Base-by-base conservation (phyloP, 306 rosid species). In the Astragalus membranaceus region DNA sequence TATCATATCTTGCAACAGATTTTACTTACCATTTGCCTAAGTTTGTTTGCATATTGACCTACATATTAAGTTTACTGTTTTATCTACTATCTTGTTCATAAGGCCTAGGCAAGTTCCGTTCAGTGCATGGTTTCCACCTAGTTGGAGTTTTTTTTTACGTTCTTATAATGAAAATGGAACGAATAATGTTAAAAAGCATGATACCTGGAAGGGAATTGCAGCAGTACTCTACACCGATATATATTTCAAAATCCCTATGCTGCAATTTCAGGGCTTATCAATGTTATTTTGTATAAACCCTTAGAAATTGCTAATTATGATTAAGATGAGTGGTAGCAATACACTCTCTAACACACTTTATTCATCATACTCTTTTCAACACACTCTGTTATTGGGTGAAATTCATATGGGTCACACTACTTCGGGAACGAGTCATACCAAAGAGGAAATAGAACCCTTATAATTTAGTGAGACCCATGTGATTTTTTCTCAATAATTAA, bases 61-160 rank as follows among this genome's bases (percentile, higher is more conserved):
- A 60, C 10, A 60, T 42, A 17, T 54, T 39, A 39, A 48, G 6
- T 68, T 70, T 36, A 37, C 59, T 12, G 64, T 64, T 71, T 64
- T 47, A 37, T 71, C 47, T 64, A 20, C 77, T 37, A 64, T 48
- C 53, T 59, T 63, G 29, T 51, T 49, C 9, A 41, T 39, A 41
- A 57, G 72, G 64, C 48, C 10, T 65, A 5, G 35, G 49, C 39
- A 49, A 26, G 69, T 65, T 57, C 29, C 53, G 68, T 44, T 70
- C 13, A 47, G 54, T 42, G 73, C 71, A 64, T 73, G 59, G 47
- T 72, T 63, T 33, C 26, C 41, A 72, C 46, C 51, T 50, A 35
- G 46, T 54, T 44, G 46, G 10, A 36, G 37, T 35, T 53, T 62
- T 55, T 30, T 9, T 50, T 51, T 42, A 9, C 10, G 12, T 54